A percentile compares a stretch with the other conserved stretches of the same genome.
Conservation (phyloP, 148 eudicot genomes). For the Spergularia bocconei region DNA sequence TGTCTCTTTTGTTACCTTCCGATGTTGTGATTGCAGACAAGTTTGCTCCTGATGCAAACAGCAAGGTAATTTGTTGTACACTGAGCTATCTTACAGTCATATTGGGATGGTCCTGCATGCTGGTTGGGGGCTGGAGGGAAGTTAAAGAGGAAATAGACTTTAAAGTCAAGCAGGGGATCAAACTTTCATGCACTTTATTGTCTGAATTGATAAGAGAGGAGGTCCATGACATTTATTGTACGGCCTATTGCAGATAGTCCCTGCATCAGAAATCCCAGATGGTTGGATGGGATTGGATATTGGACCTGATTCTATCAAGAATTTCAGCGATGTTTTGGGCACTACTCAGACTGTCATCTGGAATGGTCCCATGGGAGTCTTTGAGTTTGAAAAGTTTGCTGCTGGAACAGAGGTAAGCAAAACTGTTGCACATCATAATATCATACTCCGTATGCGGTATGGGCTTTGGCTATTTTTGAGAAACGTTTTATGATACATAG, state of each 20-base stretch:
- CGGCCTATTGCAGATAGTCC: constrained; percentile 53
- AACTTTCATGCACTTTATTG: neutral
- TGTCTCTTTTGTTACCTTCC: constrained; percentile 67
- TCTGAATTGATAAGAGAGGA: neutral
- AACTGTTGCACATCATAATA: neutral
- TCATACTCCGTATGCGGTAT: neutral
- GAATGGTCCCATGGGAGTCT: constrained; percentile 99
- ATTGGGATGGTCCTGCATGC: neutral
- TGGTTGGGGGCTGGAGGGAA: neutral
- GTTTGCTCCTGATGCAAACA: constrained; percentile 90
- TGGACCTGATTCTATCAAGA: constrained; percentile 84
- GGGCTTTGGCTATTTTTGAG: neutral
- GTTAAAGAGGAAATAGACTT: neutral
- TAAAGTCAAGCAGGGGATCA: too few relatives aligned
- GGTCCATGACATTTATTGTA: constrained; percentile 4
- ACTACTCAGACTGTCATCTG: constrained; percentile 89
- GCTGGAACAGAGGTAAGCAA: constrained; percentile 66
- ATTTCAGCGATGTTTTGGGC: constrained; percentile 68
- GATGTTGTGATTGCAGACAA: constrained; percentile 92
- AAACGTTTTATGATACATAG: neutral
- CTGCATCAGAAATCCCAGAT: constrained; percentile 80
- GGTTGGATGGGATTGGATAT: constrained; percentile 99
- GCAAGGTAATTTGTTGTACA: constrained; percentile 58
- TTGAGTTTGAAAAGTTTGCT: constrained; percentile 77
- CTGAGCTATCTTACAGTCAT: neutral